Evolutionary conservation across 2,329 filamentous ascomycete genomes (phyloP).

Genomic region (Zelopaecilomyces penicillatus): DNA sequence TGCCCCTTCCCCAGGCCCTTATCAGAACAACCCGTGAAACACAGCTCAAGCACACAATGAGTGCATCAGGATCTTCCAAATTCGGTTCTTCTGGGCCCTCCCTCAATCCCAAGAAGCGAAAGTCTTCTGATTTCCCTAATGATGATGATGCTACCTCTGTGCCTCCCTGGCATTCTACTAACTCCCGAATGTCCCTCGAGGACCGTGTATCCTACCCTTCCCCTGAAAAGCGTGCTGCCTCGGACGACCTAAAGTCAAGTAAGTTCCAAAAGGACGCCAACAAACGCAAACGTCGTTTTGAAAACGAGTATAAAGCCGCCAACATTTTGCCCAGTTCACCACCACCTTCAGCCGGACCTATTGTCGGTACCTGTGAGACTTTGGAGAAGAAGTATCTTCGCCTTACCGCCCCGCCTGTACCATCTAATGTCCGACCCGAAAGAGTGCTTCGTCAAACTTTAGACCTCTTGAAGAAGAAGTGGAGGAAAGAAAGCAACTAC

Average conservation of each 20-base stretch:
- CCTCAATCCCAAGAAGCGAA: constrained; percentile 64
- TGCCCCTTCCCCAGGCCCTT: constrained; percentile 79
- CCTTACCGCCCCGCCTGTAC: constrained; percentile 80
- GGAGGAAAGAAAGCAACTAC: constrained; percentile 90
- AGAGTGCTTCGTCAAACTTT: constrained; percentile 72
- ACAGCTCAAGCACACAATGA: constrained; percentile 32
- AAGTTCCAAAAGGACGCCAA: constrained; percentile 89
- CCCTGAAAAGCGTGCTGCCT: constrained; percentile 30
- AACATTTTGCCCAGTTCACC: constrained; percentile 50
- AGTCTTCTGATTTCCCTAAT: constrained; percentile 58
- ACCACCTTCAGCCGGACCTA: constrained; percentile 55
- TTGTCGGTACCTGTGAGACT: constrained; percentile 74
- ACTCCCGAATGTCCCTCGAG: constrained; percentile 50
- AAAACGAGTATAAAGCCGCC: constrained; percentile 52
- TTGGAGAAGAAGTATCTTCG: constrained; percentile 94
- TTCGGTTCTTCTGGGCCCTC: constrained; percentile 17
- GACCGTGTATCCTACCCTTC: constrained; percentile 63
- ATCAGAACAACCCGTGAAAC: constrained; percentile 61
- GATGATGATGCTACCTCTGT: constrained; percentile 38
- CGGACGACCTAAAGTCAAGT: constrained; percentile 56
- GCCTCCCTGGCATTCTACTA: constrained; percentile 70
- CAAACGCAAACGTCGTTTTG: constrained; percentile 82
- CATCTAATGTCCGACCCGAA: constrained; percentile 81
- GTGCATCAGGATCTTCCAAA: constrained; percentile 11
- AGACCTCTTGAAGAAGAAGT: constrained; percentile 86